Evolutionary conservation across 2,329 filamentous ascomycete genomes (phyloP).

Genomic region (Beauveria sp.): DNA sequence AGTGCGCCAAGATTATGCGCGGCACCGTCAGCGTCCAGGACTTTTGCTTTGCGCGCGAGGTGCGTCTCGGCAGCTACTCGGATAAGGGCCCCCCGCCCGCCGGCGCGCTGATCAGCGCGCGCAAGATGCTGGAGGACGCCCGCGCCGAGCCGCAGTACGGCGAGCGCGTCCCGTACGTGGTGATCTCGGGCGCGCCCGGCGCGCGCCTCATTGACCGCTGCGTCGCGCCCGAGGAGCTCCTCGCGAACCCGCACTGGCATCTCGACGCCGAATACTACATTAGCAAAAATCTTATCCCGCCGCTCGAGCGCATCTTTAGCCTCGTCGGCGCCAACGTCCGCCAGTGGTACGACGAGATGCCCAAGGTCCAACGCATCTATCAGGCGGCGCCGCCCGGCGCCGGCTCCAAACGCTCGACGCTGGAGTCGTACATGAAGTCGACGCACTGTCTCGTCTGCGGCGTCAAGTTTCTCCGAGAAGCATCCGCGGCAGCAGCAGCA

Average conservation of each 20-base stretch:
- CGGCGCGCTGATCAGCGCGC: conserved; percentile 80
- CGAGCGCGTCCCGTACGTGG: conserved; percentile 90
- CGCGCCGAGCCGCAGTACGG: conserved; percentile 89
- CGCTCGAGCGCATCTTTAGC: conserved; percentile 92
- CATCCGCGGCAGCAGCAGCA: not conserved
- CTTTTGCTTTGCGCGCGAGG: conserved; percentile 91
- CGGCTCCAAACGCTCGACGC: conserved; percentile 53
- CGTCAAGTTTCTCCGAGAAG: conserved; percentile 36
- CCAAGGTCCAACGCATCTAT: conserved; percentile 70
- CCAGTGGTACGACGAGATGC: conserved; percentile 95
- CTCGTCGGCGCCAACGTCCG: conserved; percentile 87
- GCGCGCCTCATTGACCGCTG: conserved; percentile 82
- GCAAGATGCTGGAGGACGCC: conserved; percentile 78
- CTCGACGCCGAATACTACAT: conserved; percentile 97
- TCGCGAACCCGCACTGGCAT: conserved; percentile 67
- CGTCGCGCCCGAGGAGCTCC: conserved; percentile 75
- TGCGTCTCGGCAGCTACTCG: conserved; percentile 76
- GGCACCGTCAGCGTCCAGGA: conserved; percentile 86
- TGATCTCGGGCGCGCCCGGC: conserved; percentile 80
- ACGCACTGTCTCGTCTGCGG: conserved; percentile 73
- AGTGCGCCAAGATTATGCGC: conserved; percentile 88
- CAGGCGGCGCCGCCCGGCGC: conserved; percentile 21
- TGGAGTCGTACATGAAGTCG: conserved; percentile 89
- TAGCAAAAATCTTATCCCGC: conserved; percentile 87
- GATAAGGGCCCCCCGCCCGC: conserved; percentile 74